Conservation (phyloP, 1,284 basidiomycete genomes). For the Tilletia indica region DNA sequence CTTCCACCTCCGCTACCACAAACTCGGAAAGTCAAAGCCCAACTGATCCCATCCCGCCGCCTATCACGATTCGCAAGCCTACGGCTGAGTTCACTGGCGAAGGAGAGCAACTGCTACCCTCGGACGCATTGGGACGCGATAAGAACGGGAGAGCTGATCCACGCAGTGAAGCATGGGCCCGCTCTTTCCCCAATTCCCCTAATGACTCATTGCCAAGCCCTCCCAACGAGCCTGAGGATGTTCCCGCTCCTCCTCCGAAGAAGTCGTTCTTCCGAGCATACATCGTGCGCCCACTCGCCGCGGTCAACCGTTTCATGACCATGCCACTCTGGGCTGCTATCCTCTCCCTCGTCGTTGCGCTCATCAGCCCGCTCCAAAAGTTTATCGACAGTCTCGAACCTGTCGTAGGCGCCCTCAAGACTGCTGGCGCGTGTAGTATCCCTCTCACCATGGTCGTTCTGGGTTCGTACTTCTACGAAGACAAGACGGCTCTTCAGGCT, state of each 20-base stretch:
- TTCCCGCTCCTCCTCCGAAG: background rate
- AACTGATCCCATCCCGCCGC: constrained; percentile 17
- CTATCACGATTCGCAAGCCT: constrained; percentile 35
- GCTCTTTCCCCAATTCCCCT: constrained; percentile 44
- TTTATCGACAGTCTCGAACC: constrained; percentile 54
- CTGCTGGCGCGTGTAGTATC: constrained; percentile 60
- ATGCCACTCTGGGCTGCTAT: constrained; percentile 64
- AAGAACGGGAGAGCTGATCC: constrained; percentile 27
- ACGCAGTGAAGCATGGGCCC: constrained; percentile 29
- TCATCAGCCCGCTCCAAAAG: constrained; percentile 66
- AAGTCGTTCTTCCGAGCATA: background rate
- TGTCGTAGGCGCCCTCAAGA: constrained; percentile 58
- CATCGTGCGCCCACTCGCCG: constrained; percentile 28
- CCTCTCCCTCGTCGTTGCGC: constrained; percentile 75
- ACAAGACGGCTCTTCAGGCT: constrained; percentile 27
- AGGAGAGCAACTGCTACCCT: background rate
- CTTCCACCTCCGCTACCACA: no score
- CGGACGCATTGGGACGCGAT: background rate
- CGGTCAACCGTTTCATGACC: constrained; percentile 78
- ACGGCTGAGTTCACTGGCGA: constrained; percentile 30
- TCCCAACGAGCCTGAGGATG: constrained; percentile 19
- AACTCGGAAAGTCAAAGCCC: background rate
- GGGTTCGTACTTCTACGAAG: constrained; percentile 74
- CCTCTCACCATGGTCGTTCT: constrained; percentile 86
- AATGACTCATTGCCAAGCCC: constrained; percentile 27